Base-by-base conservation (phyloP, 371 early-diverging fungal species). In the Aphelidium insulamus region DNA sequence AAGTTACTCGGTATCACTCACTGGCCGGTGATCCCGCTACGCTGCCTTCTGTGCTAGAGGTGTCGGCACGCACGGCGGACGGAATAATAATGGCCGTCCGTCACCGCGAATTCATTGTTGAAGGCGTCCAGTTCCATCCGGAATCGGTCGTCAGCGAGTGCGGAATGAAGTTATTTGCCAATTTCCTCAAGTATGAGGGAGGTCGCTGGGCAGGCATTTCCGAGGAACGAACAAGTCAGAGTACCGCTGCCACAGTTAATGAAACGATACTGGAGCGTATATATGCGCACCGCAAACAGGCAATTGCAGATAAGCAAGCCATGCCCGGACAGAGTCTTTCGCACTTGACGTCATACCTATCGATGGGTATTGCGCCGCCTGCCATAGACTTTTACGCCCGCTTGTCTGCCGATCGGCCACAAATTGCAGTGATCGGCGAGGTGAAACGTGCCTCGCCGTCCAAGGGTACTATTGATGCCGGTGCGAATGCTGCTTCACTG, bases 41-140 rank as follows among this genome's bases (percentile, higher is more conserved):
- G 1, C 46, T 90, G 16, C 92, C 95, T 7, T 74, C 68, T 4
- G 58, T 50, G 7, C 50, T 94, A 29, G 77, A 77, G 44, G 63
- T 87, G 36, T 88, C 86, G 9, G 69, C 77, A 38, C 69, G 75
- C 43, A 85, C 87, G 1, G 73, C 67, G 18, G 69, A 65, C 41
- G 84, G 86, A 16, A 60, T 83, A 22, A 67, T 91, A 30, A 88
- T 88, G 90, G 95, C 85, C 29, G 72, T 86, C 12, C 70, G 95
- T 22, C 95, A 94, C 62, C 69, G 60, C 46, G 59, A 62, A 20
- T 83, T 53, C 39, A 72, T 79, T 7, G 66, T 94, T 26, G 91
- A 90, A 56, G 91, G 95, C 36, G 82, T 94, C 4, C 95, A 94
- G 48, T 94, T 72, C 59, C 95, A 94, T 46, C 95, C 95, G 0